Evolutionary conservation across 2,329 filamentous ascomycete genomes (phyloP), one percentile per base, ranked within the genome.

Genomic region (Talaromyces sp.): DNA sequence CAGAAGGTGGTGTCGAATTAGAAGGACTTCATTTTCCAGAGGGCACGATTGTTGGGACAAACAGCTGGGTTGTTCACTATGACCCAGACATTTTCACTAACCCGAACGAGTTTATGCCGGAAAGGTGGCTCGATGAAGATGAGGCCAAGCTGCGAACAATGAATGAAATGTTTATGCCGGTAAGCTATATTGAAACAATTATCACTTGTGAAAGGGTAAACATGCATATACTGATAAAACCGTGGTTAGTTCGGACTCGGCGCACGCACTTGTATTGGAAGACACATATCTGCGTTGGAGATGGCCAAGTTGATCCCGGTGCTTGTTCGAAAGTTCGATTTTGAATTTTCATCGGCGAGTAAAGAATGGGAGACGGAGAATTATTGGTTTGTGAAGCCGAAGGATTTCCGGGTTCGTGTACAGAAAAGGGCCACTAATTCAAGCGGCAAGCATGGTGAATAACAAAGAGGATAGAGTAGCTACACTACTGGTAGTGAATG

Each of bases 11-110:
- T 7, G 52, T 59, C 0, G 57, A 56, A 21, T 4, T 62, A 29
- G 41, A 58, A 10, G 56, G 60, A 5, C 14, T 52, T 21, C 64
- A 68, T 56, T 64, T 75, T 51, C 73, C 75, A 0, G 65, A 64
- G 13, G 75, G 73, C 17, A 77, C 73, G 8, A 64, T 74, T 21
- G 67, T 78, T 26, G 77, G 76, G n/a, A 69, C 77, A 32, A 79
- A 64, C 29, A 57, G 50, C 13, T 64, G 58, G 56, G 59, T 64
- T 11, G 41, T 63, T 10, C 58, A 59, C 55, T 61, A 56, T 8
- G 58, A 62, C 19, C 56, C 64, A 13, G 27, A 46, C 1, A 66
- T 67, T 41, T 73, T 72, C 29, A 55, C 64, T 11, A 63, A 71
- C 21, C 61, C 71, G 5, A 64, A 69, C 8, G 62, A 64, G 2